phyloP scores from a whole-genome alignment of 2,329 filamentous ascomycete genomes.

The Diplodia sapinea region DNA sequence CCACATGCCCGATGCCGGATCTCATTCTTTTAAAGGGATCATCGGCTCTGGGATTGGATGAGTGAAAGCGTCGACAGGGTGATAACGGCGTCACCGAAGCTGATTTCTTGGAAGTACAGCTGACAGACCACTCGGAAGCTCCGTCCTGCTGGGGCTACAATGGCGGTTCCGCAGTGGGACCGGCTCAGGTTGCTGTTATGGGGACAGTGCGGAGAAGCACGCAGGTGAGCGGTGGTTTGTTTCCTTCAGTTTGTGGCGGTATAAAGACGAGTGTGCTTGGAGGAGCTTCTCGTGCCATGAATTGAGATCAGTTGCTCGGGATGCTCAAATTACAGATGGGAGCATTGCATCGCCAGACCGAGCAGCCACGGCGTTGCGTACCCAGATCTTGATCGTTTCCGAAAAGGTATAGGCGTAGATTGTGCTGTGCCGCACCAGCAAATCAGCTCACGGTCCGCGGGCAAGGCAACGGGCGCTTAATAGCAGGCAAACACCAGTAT shows the following conservation, averaged over 20 bases:
- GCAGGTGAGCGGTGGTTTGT: background rate
- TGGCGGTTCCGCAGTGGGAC: background rate
- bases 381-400: background rate
- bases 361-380: background rate
- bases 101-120: background rate
- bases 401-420: background rate
- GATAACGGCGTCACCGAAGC: background rate
- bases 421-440: slow-evolving; percentile 21
- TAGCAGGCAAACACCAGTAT: background rate
- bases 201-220: background rate
- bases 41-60: background rate
- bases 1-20: background rate
- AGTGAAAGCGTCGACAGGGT: background rate
- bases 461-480: slow-evolving; percentile 11
- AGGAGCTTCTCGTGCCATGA: background rate
- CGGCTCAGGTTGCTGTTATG: background rate
- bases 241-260: background rate
- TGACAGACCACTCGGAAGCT: background rate
- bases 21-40: no score
- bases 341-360: background rate
- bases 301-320: background rate
- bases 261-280: background rate
- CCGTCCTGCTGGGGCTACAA: background rate
- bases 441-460: background rate
- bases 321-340: background rate